Evolutionary conservation across 305 asterid species (phyloP).

Genomic region (Rubia balearica): DNA sequence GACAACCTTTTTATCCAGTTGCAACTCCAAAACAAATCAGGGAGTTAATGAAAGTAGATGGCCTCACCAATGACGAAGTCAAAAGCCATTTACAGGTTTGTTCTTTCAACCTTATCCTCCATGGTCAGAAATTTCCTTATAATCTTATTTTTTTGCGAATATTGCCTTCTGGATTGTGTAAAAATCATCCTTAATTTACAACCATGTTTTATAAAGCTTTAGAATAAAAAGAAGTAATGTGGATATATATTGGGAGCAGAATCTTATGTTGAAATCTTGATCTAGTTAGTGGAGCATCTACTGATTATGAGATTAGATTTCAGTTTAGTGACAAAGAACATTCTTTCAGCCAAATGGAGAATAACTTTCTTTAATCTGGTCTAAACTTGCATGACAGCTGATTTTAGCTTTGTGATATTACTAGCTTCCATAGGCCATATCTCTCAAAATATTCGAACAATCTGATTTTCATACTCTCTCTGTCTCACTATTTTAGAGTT

Average conservation of each 20-base stretch:
- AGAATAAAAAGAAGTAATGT: not conserved
- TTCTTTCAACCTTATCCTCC: constrained; percentile 1
- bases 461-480: not conserved
- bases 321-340: constrained; percentile 1
- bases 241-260: constrained; percentile 12
- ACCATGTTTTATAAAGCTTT: not conserved
- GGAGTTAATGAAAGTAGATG: constrained; percentile 88
- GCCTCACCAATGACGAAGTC: constrained; percentile 94
- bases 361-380: constrained; percentile 6
- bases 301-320: constrained; percentile 6
- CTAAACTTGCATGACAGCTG: not conserved
- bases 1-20: constrained; percentile 29
- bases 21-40: constrained; percentile 96
- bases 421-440: constrained; percentile 4
- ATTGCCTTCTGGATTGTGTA: not conserved
- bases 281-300: constrained; percentile 12
- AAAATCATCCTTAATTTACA: not conserved
- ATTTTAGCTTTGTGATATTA: not conserved
- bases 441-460: not conserved
- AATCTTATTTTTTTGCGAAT: not conserved
- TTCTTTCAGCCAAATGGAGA: constrained; percentile 5
- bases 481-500: not conserved
- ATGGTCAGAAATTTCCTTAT: not conserved
- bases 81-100: constrained; percentile 96
- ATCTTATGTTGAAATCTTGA: constrained; percentile 10